Evolutionary conservation across 2,329 filamentous ascomycete genomes (phyloP).

Genomic region (Diplodia corticola): DNA sequence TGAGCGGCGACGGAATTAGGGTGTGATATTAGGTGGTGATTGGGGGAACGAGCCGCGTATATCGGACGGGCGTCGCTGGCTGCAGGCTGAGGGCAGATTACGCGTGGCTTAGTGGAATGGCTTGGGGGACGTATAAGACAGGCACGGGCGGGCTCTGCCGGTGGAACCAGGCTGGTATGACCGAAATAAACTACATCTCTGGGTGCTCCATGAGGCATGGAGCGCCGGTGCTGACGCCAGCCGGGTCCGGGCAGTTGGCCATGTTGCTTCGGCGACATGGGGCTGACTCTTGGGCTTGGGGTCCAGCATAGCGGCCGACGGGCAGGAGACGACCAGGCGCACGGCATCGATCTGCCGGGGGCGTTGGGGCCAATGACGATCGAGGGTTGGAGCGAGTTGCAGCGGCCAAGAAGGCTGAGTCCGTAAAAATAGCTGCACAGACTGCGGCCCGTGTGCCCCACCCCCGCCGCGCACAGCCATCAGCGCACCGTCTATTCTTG

Average conservation of each 20-base stretch:
- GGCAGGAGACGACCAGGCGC: conserved; percentile 9
- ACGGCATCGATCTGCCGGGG: conserved; percentile 17
- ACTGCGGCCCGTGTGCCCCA: background rate
- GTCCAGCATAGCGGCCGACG: background rate
- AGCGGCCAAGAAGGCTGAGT: conserved; percentile 11
- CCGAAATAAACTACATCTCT: conserved; percentile 3
- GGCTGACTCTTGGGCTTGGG: background rate
- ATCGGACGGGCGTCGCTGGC: background rate
- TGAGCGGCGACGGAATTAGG: background rate
- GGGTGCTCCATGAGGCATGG: background rate
- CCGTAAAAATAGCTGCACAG: conserved; percentile 9
- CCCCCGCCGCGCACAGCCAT: background rate
- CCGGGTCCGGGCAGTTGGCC: conserved; percentile 3
- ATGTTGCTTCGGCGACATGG: conserved; percentile 3
- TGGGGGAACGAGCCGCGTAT: background rate
- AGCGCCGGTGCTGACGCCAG: background rate
- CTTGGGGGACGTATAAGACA: conserved; percentile 4
- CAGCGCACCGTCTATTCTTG: background rate
- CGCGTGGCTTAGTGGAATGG: conserved; percentile 1
- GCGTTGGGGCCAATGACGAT: background rate
- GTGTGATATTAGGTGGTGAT: background rate
- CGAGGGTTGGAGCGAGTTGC: background rate
- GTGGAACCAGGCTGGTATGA: background rate
- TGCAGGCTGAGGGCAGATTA: conserved; percentile 6
- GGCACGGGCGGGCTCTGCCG: background rate